phyloP scores from a whole-genome alignment of 164 flowering plant genomes.

The Brasenia schreberi region DNA sequence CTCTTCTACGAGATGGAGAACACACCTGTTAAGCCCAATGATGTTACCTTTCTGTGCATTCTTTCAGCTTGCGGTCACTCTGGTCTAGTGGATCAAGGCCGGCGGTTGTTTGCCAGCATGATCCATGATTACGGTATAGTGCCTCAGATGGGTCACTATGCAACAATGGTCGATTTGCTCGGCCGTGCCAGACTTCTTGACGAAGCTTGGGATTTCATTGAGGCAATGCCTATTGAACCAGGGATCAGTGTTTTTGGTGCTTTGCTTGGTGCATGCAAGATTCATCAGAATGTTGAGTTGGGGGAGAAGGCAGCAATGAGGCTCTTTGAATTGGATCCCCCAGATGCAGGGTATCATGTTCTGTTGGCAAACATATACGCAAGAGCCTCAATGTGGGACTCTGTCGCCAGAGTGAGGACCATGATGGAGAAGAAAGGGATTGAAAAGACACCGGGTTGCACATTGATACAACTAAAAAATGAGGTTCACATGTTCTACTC shows the following conservation, averaged over 20 bases:
- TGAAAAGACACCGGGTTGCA: constrained; percentile 76
- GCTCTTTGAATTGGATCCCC: constrained; percentile 56
- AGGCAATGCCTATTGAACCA: constrained; percentile 62
- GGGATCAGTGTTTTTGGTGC: constrained; percentile 73
- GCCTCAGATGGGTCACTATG: constrained; percentile 77
- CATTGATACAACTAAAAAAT: constrained; percentile 54
- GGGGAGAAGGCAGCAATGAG: constrained; percentile 64
- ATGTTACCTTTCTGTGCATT: constrained; percentile 55
- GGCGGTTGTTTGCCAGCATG: constrained; percentile 42
- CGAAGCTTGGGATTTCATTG: constrained; percentile 78
- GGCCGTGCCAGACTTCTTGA: constrained; percentile 68
- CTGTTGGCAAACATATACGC: constrained; percentile 71
- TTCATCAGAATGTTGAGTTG: constrained; percentile 68
- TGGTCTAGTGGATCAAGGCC: constrained; percentile 68
- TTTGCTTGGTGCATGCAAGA: constrained; percentile 89
- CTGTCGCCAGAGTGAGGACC: constrained; percentile 54
- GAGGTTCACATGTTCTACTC: constrained; percentile 78
- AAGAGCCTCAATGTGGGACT: constrained; percentile 70
- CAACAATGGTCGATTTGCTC: constrained; percentile 82
- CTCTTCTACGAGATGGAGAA: constrained; percentile 50
- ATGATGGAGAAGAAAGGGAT: constrained; percentile 60
- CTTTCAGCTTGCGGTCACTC: constrained; percentile 88
- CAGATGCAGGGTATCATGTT: constrained; percentile 81
- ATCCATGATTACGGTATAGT: constrained; percentile 42
- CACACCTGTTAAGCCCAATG: constrained; percentile 42